Percentiles rank a stretch among this genome's conserved stretches.
Evolutionary conservation across 192 early-diverging fungal species (phyloP).

Genomic region (Haplosporangium gracile): DNA sequence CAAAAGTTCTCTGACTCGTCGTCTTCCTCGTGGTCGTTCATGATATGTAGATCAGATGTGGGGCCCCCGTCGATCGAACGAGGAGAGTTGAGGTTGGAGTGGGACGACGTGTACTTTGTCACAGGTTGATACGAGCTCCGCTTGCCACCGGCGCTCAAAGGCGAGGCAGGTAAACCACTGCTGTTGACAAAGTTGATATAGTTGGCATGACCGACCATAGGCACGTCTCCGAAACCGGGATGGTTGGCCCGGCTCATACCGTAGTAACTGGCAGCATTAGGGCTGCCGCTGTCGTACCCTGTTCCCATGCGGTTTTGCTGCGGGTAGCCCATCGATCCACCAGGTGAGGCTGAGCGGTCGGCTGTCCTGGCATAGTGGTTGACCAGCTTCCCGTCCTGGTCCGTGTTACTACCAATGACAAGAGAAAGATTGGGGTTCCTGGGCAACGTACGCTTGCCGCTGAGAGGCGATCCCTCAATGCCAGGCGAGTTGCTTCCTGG

Average conservation of each 20-base stretch:
- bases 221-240: conserved; percentile 41
- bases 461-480: conserved; percentile 39
- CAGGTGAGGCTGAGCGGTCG: conserved; percentile 43
- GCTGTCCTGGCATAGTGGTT: conserved; percentile 37
- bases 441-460: conserved; percentile 41
- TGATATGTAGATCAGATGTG: conserved; percentile 16
- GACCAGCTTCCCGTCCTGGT: conserved; percentile 52
- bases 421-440: conserved; percentile 49
- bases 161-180: conserved; percentile 45
- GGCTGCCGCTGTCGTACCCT: conserved; percentile 40
- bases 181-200: conserved; percentile 28
- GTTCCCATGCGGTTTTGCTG: conserved; percentile 20
- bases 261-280: conserved; percentile 45
- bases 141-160: conserved; percentile 49
- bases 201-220: conserved; percentile 18
- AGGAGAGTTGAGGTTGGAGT: conserved; percentile 45
- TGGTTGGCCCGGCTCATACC: conserved; percentile 41
- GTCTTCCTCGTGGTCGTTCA: conserved; percentile 24
- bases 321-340: conserved; percentile 28
- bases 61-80: conserved; percentile 30
- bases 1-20: conserved; percentile 59
- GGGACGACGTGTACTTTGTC: conserved; percentile 37
- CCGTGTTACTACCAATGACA: conserved; percentile 55
- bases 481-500: conserved; percentile 35
- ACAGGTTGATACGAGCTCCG: conserved; percentile 42